Conservation (phyloP, 176 grass and related monocot genomes). For the Elymus sibiricus region DNA sequence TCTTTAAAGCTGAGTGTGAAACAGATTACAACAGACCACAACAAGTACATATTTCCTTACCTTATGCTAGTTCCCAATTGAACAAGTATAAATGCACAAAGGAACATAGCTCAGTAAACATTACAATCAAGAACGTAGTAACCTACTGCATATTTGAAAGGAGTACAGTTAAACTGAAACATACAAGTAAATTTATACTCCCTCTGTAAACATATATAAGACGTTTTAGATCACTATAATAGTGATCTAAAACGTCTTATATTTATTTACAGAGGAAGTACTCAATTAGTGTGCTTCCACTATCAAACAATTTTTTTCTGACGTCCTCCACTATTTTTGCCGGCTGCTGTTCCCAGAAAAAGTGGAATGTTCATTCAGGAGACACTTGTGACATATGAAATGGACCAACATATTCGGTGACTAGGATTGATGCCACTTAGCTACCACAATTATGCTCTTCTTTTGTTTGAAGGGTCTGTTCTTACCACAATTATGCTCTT, state of each 20-base stretch:
- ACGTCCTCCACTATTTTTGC: not conserved
- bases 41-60: not conserved
- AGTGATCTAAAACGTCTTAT: too few relatives aligned
- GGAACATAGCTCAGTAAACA: not conserved
- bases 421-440: not conserved
- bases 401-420: not conserved
- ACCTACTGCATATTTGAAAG: not conserved
- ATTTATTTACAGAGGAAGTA: too few relatives aligned
- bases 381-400: not conserved
- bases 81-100: not conserved
- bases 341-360: not conserved
- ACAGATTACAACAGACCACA: not conserved
- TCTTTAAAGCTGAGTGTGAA: not conserved
- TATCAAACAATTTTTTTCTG: not conserved
- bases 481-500: not conserved
- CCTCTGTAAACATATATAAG: too few relatives aligned
- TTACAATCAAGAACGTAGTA: not conserved
- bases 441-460: not conserved
- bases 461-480: not conserved
- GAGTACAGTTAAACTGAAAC: not conserved
- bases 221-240: too few relatives aligned
- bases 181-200: not conserved
- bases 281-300: not conserved
- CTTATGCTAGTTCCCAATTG: not conserved
- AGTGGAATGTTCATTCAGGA: not conserved